Evolutionary conservation across 148 eudicot species (phyloP).

Genomic region (Limonium bicolor): DNA sequence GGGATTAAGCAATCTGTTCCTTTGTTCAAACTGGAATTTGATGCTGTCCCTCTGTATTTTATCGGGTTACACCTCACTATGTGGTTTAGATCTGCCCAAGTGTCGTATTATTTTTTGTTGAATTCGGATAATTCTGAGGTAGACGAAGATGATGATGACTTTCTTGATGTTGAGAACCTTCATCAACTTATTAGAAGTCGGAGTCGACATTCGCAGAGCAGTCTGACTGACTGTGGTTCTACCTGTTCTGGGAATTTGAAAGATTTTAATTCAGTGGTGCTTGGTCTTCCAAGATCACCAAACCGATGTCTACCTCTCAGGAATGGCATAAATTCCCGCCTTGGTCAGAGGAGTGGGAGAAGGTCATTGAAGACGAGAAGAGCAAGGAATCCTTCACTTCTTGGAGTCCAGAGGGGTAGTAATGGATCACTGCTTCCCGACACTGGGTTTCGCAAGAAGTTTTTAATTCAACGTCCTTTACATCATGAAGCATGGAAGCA

Average conservation of each 20-base stretch:
- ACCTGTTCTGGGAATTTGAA: constrained; percentile 1
- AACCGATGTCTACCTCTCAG: constrained; percentile 19
- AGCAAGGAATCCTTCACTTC: constrained; percentile 24
- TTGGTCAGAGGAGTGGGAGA: constrained; percentile 40
- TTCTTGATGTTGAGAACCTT: neutral
- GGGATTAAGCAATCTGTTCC: constrained; percentile 33
- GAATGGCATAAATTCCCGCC: constrained; percentile 20
- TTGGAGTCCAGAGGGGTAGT: constrained; percentile 23
- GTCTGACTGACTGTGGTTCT: constrained; percentile 4
- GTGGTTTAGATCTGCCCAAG: constrained; percentile 25
- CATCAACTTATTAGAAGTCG: neutral
- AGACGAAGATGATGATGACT: constrained; percentile 1
- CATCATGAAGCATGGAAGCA: constrained; percentile 23
- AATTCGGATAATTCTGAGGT: constrained; percentile 1
- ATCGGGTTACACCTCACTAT: constrained; percentile 29
- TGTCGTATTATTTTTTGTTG: constrained; percentile 8
- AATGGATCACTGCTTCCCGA: constrained; percentile 13
- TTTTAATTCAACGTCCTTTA: constrained; percentile 3
- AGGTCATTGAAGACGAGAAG: constrained; percentile 56
- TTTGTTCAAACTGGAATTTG: constrained; percentile 33
- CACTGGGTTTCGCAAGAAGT: constrained; percentile 12
- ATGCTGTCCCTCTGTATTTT: constrained; percentile 47
- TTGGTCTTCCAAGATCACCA: constrained; percentile 15
- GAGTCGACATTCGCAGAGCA: constrained; percentile 1
- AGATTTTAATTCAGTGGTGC: constrained; percentile 1